A percentile compares a stretch with the other conserved stretches of the same genome.
Evolutionary conservation across 2,329 filamentous ascomycete species (phyloP).

Genomic region (Blumeriella jaapii): DNA sequence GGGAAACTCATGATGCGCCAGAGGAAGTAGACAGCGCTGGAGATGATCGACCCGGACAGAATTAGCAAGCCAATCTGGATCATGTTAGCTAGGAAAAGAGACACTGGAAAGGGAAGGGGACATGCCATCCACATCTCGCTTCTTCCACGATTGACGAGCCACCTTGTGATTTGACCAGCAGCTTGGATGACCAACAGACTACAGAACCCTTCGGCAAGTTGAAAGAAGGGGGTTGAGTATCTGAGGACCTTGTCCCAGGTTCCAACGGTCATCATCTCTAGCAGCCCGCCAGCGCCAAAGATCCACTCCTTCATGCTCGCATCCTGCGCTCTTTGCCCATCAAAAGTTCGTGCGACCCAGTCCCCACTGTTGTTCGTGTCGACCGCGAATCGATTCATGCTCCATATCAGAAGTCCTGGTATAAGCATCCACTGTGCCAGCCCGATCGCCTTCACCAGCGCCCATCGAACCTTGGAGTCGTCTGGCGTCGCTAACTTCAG

Average conservation of each 20-base stretch:
- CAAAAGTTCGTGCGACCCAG: conserved; percentile 76
- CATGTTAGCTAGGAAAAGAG: conserved; percentile 8
- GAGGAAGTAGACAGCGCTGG: conserved; percentile 88
- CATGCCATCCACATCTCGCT: conserved; percentile 95
- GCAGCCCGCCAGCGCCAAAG: conserved; percentile 72
- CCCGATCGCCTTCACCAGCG: conserved; percentile 56
- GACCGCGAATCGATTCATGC: conserved; percentile 86
- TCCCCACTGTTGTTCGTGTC: conserved; percentile 61
- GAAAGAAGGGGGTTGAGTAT: conserved; percentile 90
- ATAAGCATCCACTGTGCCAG: conserved; percentile 80
- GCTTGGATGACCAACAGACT: conserved; percentile 92
- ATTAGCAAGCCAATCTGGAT: conserved; percentile 74
- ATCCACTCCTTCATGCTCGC: conserved; percentile 71
- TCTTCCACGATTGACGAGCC: conserved; percentile 84
- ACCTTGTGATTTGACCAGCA: conserved; percentile 84
- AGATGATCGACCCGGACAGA: conserved; percentile 81
- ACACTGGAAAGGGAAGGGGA: conserved; percentile 15
- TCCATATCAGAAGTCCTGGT: conserved; percentile 83
- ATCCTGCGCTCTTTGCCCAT: conserved; percentile 50
- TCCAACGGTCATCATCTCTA: conserved; percentile 71
- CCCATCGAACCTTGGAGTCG: conserved; percentile 61
- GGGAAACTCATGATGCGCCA: conserved; percentile 93
- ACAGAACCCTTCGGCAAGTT: conserved; percentile 92
- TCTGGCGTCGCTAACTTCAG: conserved; percentile 74
- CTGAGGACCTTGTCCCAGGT: conserved; percentile 79